Evolutionary conservation across 345 rosid species (phyloP).

Genomic region (Syzygium aqueum): DNA sequence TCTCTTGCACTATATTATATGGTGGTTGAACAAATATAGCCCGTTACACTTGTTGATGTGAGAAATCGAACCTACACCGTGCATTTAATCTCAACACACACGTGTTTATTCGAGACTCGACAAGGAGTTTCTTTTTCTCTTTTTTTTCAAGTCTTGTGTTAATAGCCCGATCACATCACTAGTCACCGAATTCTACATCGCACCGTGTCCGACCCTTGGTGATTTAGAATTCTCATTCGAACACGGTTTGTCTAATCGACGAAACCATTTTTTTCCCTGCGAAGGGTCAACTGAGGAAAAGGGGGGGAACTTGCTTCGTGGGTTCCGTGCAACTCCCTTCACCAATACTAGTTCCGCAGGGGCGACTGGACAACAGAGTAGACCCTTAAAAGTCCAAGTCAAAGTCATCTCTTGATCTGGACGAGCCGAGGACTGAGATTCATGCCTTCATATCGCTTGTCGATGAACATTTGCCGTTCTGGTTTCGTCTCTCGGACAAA

Average conservation of each 20-base stretch:
- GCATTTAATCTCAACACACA: not conserved
- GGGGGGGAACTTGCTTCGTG: not conserved
- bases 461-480: not conserved
- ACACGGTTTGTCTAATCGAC: not conserved
- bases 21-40: not conserved
- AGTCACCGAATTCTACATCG: not conserved
- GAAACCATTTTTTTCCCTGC: not conserved
- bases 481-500: not conserved
- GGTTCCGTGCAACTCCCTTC: not conserved
- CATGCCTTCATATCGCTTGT: not conserved
- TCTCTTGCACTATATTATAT: not conserved
- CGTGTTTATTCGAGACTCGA: not conserved
- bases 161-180: not conserved
- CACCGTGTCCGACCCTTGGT: not conserved
- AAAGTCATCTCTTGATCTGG: not conserved
- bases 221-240: not conserved
- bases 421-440: not conserved
- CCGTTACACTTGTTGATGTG: not conserved
- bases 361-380: not conserved
- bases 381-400: not conserved
- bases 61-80: not conserved
- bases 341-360: not conserved
- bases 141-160: not conserved
- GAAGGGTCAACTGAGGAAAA: not conserved
- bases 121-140: not conserved